phyloP scores from a whole-genome alignment of 805 yeast species.

The Candida germanica region DNA sequence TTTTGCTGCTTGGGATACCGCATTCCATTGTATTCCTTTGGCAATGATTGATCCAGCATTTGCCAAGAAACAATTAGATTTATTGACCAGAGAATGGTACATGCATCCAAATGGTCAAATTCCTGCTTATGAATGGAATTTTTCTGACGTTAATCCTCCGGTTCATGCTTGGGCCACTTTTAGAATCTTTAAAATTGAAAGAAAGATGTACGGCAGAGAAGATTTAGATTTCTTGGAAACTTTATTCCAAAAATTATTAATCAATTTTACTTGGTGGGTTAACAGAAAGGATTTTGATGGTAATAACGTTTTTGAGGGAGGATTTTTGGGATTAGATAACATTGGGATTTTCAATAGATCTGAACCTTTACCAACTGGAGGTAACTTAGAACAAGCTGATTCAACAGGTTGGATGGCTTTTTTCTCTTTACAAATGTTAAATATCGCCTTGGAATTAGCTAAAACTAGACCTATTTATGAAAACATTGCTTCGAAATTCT shows the following conservation, averaged over 20 bases:
- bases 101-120: conserved; percentile 98
- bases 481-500: conserved; percentile 90
- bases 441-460: conserved; percentile 87
- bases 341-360: conserved; percentile 91
- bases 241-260: conserved; percentile 85
- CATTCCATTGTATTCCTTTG: conserved; percentile 89
- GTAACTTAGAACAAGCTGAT: conserved; percentile 87
- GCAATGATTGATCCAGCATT: conserved; percentile 92
- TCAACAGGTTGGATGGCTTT: conserved; percentile 99
- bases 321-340: conserved; percentile 88
- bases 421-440: conserved; percentile 84
- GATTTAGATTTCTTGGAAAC: conserved; percentile 83
- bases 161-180: conserved; percentile 96
- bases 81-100: conserved; percentile 91
- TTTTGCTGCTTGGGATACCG: conserved; percentile 96
- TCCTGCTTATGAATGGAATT: conserved; percentile 97
- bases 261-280: conserved; percentile 98
- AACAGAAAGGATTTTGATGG: conserved; percentile 86
- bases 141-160: conserved; percentile 93
- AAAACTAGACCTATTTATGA: conserved; percentile 83
- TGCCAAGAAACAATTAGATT: conserved; percentile 83
- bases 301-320: conserved; percentile 89
- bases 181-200: conserved; percentile 81
- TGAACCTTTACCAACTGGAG: conserved; percentile 92
- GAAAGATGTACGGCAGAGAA: conserved; percentile 77